These are phyloP conservation scores for Blastobotrys americana DNA, from an alignment of 805 yeast genomes.

Conservation along the genomic window DNA sequence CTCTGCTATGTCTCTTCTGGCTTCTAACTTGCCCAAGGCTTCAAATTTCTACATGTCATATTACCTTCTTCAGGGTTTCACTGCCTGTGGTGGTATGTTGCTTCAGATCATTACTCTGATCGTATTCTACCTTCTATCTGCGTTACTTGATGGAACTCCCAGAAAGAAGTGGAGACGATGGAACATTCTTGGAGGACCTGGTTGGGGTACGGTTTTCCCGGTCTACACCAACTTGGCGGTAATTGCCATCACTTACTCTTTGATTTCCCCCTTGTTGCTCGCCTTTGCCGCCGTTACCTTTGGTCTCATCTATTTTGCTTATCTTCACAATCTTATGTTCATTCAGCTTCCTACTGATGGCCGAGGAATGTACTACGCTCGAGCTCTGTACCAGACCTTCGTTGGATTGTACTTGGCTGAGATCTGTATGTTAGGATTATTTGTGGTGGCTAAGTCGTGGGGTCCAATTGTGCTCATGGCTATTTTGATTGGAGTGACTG, in stretches of 20 bases:
- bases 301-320: constrained; percentile 65
- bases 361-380: constrained; percentile 78
- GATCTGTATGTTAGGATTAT: constrained; percentile 76
- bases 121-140: constrained; percentile 63
- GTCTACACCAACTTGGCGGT: constrained; percentile 65
- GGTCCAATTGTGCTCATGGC: constrained; percentile 81
- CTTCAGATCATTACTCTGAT: constrained; percentile 69
- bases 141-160: constrained; percentile 76
- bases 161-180: constrained; percentile 83
- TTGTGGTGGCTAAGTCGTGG: constrained; percentile 89
- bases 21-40: constrained; percentile 76
- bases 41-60: constrained; percentile 85
- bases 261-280: constrained; percentile 80
- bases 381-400: constrained; percentile 81
- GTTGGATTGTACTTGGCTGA: constrained; percentile 86
- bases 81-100: constrained; percentile 67
- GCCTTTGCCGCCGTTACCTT: constrained; percentile 68
- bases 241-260: constrained; percentile 65
- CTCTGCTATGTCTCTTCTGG: constrained; percentile 65
- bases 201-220: constrained; percentile 82
- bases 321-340: constrained; percentile 68
- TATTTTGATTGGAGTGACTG: constrained; percentile 56
- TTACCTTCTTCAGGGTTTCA: constrained; percentile 72
- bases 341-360: constrained; percentile 62
- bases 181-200: constrained; percentile 55